Percentiles rank a stretch among this genome's conserved stretches.
Evolutionary conservation across 495 filamentous ascomycete genomes (phyloP).

Genomic region (Hypoxylon perforatum): DNA sequence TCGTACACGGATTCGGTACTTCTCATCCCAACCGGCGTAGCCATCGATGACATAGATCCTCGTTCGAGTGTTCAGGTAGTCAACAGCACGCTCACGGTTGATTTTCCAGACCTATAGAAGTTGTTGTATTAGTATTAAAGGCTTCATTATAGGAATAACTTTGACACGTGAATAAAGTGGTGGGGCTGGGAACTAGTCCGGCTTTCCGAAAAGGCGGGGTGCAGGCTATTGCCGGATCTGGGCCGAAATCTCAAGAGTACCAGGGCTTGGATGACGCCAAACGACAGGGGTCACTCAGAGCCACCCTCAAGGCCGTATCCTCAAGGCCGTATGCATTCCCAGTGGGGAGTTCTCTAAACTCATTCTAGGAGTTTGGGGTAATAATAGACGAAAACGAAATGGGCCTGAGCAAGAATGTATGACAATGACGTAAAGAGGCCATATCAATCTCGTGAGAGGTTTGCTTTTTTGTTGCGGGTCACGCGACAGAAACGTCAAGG

Average conservation of each 20-base stretch:
- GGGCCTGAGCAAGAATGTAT: not conserved
- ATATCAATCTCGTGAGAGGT: slow-evolving; percentile 10
- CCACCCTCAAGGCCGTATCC: slow-evolving; percentile 23
- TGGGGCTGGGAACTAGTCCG: slow-evolving; percentile 31
- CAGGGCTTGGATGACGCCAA: slow-evolving; percentile 45
- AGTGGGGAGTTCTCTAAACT: slow-evolving; percentile 19
- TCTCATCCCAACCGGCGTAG: slow-evolving; percentile 97
- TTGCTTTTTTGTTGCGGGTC: not conserved
- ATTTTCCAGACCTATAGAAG: slow-evolving; percentile 93
- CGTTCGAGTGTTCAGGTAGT: slow-evolving; percentile 98
- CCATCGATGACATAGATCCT: slow-evolving; percentile 99
- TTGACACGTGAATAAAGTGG: slow-evolving; percentile 33
- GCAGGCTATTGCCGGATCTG: slow-evolving; percentile 43
- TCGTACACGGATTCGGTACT: slow-evolving; percentile 96
- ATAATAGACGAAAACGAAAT: slow-evolving; percentile 1
- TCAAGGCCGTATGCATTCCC: slow-evolving; percentile 19
- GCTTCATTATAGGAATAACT: slow-evolving; percentile 24
- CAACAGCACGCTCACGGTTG: slow-evolving; percentile 97
- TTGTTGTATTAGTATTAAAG: slow-evolving; percentile 18
- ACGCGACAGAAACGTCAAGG: slow-evolving; percentile 6
- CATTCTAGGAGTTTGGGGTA: slow-evolving; percentile 20
- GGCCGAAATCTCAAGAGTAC: slow-evolving; percentile 24
- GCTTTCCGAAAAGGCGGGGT: slow-evolving; percentile 50
- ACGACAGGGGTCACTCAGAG: slow-evolving; percentile 43
- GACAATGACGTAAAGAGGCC: slow-evolving; percentile 24